A percentile compares a stretch with the other conserved stretches of the same genome.
Evolutionary conservation across 805 yeast genomes (phyloP).

Genomic region (Jamesozyma piceae): DNA sequence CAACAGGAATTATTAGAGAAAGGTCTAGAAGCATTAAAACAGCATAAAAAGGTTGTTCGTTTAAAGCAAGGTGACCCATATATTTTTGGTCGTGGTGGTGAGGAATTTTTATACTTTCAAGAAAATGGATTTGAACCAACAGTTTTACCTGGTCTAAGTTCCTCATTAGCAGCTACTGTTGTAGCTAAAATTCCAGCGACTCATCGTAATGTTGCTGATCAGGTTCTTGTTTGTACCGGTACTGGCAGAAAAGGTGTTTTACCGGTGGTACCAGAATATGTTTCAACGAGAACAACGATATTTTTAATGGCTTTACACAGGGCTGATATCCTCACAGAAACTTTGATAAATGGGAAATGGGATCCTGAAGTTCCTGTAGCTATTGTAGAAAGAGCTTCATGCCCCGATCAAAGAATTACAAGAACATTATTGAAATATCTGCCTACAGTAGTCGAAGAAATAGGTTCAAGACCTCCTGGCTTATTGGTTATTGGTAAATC

Average conservation of each 20-base stretch:
- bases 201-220: conserved; percentile 86
- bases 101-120: conserved; percentile 66
- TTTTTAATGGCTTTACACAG: conserved; percentile 88
- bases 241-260: conserved; percentile 82
- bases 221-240: conserved; percentile 87
- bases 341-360: conserved; percentile 55
- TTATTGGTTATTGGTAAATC: conserved; percentile 72
- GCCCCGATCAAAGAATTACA: conserved; percentile 84
- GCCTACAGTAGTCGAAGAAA: conserved; percentile 60
- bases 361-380: conserved; percentile 66
- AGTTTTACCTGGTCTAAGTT: conserved; percentile 82
- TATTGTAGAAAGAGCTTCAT: conserved; percentile 81
- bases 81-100: conserved; percentile 94
- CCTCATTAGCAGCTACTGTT: conserved; percentile 83
- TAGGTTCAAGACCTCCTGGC: conserved; percentile 91
- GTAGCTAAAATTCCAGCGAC: conserved; percentile 81
- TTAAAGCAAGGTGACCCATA: conserved; percentile 96
- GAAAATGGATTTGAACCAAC: conserved; percentile 58
- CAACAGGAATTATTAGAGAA: conserved; percentile 72
- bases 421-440: conserved; percentile 61
- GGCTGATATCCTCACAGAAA: conserved; percentile 39
- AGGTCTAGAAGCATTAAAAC: conserved; percentile 54
- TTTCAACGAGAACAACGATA: conserved; percentile 65
- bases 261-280: conserved; percentile 71
- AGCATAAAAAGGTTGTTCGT: conserved; percentile 74